phyloP scores from a whole-genome alignment of 192 early-diverging fungal genomes.

The Backusella circina region DNA sequence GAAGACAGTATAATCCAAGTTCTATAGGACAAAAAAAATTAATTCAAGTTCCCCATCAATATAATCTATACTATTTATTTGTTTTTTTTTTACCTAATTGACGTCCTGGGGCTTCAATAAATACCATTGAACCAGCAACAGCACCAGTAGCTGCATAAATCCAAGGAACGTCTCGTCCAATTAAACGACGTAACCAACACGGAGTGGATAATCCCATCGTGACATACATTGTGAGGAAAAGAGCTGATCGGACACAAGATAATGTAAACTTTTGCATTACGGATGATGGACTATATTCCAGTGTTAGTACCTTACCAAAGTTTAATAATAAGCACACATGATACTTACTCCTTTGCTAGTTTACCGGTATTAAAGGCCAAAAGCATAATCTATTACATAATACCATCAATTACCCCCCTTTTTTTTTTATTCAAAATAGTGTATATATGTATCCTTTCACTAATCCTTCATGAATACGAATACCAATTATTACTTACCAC shows the following conservation, averaged over 20 bases:
- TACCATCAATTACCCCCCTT: not conserved
- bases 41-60: not conserved
- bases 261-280: constrained; percentile 43
- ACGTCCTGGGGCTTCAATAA: constrained; percentile 61
- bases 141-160: constrained; percentile 57
- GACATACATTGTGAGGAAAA: constrained; percentile 59
- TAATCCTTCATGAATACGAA: not conserved
- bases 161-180: constrained; percentile 41
- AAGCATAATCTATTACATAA: constrained; percentile 38
- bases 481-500: constrained; percentile 32
- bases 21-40: constrained; percentile 42
- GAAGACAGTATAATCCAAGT: constrained; percentile 79
- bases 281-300: constrained; percentile 29
- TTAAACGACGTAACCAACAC: constrained; percentile 48
- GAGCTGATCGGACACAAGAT: constrained; percentile 52
- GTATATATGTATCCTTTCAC: not conserved
- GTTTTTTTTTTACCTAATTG: constrained; percentile 36
- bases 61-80: too few species aligned
- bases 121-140: constrained; percentile 48
- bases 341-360: constrained; percentile 27
- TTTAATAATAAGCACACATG: not conserved
- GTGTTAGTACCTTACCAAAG: not conserved
- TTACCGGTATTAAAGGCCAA: constrained; percentile 34
- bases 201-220: constrained; percentile 44
- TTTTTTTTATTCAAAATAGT: not conserved